These are phyloP conservation scores for Candida alai DNA, from an alignment of 805 yeast species.

Conservation along the genomic window DNA sequence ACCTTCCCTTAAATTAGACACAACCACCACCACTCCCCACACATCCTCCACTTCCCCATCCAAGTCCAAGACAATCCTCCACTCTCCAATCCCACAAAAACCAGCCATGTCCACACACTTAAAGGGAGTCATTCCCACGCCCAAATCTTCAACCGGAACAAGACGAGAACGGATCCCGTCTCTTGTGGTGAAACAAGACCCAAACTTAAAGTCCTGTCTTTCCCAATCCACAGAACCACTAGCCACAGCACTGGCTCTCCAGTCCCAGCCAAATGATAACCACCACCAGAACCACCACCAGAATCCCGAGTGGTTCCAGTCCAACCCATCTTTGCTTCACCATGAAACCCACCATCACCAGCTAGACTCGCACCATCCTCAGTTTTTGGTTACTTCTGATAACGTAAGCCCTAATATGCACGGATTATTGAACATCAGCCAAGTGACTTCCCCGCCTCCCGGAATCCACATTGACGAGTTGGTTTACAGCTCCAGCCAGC, in stretches of 20 bases:
- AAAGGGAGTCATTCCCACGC: neutral
- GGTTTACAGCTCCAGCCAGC: too few relatives aligned
- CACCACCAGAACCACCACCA: neutral
- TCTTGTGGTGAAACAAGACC: conserved; percentile 15
- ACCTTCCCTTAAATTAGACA: neutral
- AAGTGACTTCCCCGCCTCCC: conserved; percentile 3
- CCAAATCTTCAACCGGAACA: conserved; percentile 1
- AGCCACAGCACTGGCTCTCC: neutral
- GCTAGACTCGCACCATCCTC: conserved; percentile 12
- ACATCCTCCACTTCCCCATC: neutral
- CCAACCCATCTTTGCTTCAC: neutral
- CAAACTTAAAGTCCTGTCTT: conserved; percentile 18
- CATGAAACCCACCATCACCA: conserved; percentile 1
- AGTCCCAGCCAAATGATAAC: neutral
- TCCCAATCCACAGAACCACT: conserved; percentile 3
- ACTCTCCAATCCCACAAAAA: conserved; percentile 12
- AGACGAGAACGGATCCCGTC: conserved; percentile 11
- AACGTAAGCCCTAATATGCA: conserved; percentile 17
- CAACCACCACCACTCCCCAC: too few relatives aligned
- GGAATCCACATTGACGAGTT: too few relatives aligned
- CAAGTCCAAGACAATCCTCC: conserved; percentile 4
- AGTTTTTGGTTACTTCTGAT: conserved; percentile 13
- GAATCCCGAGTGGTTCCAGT: neutral
- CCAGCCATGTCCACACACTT: conserved; percentile 2
- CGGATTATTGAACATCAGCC: conserved; percentile 11